Evolutionary conservation across 352 stramenopile genomes (phyloP).

Genomic region (Phytophthora nicotianae): DNA sequence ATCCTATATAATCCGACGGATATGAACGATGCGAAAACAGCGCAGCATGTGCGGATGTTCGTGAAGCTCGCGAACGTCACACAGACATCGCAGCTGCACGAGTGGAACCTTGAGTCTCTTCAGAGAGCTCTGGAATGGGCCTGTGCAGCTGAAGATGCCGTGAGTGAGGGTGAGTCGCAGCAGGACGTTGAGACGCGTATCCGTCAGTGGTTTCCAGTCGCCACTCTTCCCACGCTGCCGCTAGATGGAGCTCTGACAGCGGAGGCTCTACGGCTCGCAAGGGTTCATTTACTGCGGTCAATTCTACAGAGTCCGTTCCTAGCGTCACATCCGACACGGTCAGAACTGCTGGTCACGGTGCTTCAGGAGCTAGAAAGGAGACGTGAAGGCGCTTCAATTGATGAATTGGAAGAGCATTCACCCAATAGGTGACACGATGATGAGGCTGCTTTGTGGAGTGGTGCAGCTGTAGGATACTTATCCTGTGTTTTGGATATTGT

Average conservation of each 20-base stretch:
- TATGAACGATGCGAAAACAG: conserved; percentile 16
- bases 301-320: conserved; percentile 63
- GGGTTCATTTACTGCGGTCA: conserved; percentile 45
- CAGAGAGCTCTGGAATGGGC: conserved; percentile 49
- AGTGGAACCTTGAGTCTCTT: conserved; percentile 62
- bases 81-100: conserved; percentile 52
- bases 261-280: conserved; percentile 21
- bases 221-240: conserved; percentile 46
- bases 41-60: conserved; percentile 41
- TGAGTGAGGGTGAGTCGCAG: conserved; percentile 8
- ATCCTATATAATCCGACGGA: too few relatives aligned
- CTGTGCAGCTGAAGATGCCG: conserved; percentile 37
- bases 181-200: conserved; percentile 33
- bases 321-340: conserved; percentile 47
- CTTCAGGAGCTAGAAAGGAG: conserved; percentile 33
- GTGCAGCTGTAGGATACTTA: conserved; percentile 2
- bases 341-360: conserved; percentile 40
- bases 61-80: conserved; percentile 53
- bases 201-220: conserved; percentile 38
- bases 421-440: conserved; percentile 14
- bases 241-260: conserved; percentile 18
- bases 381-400: conserved; percentile 7
- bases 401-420: conserved; percentile 16
- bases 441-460: not conserved
- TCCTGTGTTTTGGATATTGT: not conserved